Conservation (phyloP, 2,329 filamentous ascomycete genomes). For the Escovopsis sp. region DNA sequence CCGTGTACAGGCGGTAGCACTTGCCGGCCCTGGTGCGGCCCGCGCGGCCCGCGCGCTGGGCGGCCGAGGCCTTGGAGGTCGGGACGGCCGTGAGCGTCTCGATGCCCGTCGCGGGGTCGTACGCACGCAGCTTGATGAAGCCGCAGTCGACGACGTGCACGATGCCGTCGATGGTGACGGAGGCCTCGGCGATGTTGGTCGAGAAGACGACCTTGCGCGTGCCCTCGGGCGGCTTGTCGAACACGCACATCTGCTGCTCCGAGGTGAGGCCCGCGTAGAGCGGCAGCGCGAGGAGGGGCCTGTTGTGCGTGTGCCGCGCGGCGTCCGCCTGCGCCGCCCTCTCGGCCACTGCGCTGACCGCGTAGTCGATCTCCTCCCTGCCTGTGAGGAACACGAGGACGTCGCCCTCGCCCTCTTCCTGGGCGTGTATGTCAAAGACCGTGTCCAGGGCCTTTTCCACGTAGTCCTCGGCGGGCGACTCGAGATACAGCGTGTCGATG, state of each 20-base stretch:
- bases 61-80: conserved; percentile 83
- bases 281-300: conserved; percentile 37
- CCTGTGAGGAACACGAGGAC: conserved; percentile 87
- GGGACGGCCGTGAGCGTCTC: conserved; percentile 72
- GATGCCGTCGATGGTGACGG: conserved; percentile 85
- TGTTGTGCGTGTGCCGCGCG: too few species aligned
- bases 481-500: conserved; percentile 72
- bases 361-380: conserved; percentile 78
- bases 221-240: conserved; percentile 67
- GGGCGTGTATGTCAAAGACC: conserved; percentile 73
- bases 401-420: conserved; percentile 62
- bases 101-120: conserved; percentile 71
- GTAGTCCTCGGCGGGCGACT: conserved; percentile 70
- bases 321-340: conserved; percentile 44
- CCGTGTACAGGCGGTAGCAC: conserved; percentile 85
- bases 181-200: conserved; percentile 94
- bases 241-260: conserved; percentile 90
- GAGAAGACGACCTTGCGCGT: conserved; percentile 84
- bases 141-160: conserved; percentile 83
- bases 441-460: conserved; percentile 69
- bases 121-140: conserved; percentile 80
- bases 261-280: conserved; percentile 80
- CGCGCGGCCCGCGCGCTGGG: conserved; percentile 77
- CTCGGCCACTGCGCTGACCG: conserved; percentile 66
- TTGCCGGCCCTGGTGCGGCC: conserved; percentile 84